A percentile compares a stretch with the other conserved stretches of the same genome.
Conservation (phyloP, 345 rosid species). For the Bruguiera parviflora region DNA sequence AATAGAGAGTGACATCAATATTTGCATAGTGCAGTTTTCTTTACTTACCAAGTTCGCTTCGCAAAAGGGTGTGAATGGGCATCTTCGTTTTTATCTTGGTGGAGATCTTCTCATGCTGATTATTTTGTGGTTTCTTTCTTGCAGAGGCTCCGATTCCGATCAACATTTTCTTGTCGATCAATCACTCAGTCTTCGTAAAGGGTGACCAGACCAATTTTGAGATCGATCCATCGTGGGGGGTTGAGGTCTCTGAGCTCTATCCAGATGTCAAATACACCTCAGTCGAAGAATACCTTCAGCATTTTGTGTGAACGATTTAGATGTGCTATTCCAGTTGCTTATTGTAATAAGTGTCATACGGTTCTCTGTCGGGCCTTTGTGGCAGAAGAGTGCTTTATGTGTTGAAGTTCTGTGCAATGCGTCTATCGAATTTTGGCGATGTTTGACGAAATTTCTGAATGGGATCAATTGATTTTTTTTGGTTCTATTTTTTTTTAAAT, state of each 20-base stretch:
- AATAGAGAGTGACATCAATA: too few species aligned
- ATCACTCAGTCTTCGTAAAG: conserved; percentile 16
- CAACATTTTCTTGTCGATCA: conserved; percentile 16
- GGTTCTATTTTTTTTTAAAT: too few species aligned
- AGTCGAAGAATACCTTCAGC: conserved; percentile 20
- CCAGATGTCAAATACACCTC: conserved; percentile 28
- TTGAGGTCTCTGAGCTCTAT: conserved; percentile 25
- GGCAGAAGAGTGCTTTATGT: background rate
- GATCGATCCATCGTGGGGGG: conserved; percentile 24
- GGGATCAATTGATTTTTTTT: too few species aligned
- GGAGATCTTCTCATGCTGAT: background rate
- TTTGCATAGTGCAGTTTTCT: too few species aligned
- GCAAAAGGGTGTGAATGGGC: background rate
- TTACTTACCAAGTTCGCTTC: too few species aligned
- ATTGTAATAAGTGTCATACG: background rate
- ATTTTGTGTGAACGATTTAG: conserved; percentile 2
- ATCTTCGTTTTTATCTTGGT: background rate
- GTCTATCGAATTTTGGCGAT: too few species aligned
- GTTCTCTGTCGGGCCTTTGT: background rate
- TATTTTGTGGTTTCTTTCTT: background rate
- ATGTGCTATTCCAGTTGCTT: background rate
- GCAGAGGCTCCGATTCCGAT: conserved; percentile 19
- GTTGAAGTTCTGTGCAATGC: too few species aligned
- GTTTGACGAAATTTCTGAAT: too few species aligned
- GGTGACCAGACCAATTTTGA: conserved; percentile 26